Evolutionary conservation across 495 filamentous ascomycete species (phyloP).

Genomic region (Stereocaulon alpinum): DNA sequence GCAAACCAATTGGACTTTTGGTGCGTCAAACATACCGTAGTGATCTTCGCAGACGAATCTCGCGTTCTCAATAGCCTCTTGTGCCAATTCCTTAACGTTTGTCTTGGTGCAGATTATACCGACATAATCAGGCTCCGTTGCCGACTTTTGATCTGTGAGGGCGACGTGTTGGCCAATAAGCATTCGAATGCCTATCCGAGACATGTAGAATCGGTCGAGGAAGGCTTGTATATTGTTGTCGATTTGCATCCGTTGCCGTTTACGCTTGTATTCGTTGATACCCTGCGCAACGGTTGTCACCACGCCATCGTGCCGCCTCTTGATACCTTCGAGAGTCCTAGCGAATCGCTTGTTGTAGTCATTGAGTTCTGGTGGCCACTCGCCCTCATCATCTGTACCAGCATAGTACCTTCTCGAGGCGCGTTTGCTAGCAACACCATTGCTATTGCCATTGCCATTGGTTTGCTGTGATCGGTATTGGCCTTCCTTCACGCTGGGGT

Average conservation of each 20-base stretch:
- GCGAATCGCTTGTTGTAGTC: constrained; percentile 90
- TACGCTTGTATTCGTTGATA: constrained; percentile 95
- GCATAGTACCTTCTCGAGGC: constrained; percentile 73
- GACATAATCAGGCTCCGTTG: constrained; percentile 83
- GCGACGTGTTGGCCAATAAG: constrained; percentile 97
- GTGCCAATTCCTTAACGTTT: constrained; percentile 87
- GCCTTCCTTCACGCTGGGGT: constrained; percentile 79
- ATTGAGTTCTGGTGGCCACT: constrained; percentile 92
- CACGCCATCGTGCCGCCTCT: constrained; percentile 90
- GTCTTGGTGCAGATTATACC: constrained; percentile 99
- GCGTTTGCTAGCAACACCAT: constrained; percentile 43
- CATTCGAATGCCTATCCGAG: constrained; percentile 98
- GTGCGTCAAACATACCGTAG: constrained; percentile 94
- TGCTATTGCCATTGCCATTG: constrained; percentile 43
- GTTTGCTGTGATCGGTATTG: constrained; percentile 64
- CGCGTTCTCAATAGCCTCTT: constrained; percentile 96
- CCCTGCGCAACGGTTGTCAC: constrained; percentile 93
- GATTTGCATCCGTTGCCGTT: constrained; percentile 93
- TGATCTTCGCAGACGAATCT: constrained; percentile 98
- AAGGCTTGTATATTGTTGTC: constrained; percentile 94
- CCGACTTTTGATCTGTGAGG: constrained; percentile 80
- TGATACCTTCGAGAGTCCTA: constrained; percentile 78
- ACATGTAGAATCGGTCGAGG: constrained; percentile 99
- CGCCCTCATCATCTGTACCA: constrained; percentile 72
- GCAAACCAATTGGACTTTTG: constrained; percentile 93